Conservation (phyloP, 176 grass and related monocot species). For the Oryza meridionalis region DNA sequence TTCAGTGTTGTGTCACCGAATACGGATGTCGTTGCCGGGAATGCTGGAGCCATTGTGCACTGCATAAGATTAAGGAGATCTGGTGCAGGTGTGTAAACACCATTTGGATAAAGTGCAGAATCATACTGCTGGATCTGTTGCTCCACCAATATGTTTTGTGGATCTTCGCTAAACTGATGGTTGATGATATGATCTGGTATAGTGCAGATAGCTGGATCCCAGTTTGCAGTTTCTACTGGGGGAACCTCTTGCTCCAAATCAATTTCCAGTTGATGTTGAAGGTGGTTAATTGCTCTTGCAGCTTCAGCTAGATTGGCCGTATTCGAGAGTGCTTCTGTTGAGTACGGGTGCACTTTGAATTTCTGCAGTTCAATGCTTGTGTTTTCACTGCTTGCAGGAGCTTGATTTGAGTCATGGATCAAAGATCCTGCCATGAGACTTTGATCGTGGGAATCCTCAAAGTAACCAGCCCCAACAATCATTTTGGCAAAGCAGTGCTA, state of each 20-base stretch:
- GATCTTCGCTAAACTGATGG: slow-evolving; percentile 48
- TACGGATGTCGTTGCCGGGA: slow-evolving; percentile 37
- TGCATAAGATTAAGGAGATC: slow-evolving; percentile 77
- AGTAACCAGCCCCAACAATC: slow-evolving; percentile 62
- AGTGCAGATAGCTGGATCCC: slow-evolving; percentile 55
- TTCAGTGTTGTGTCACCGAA: slow-evolving; percentile 34
- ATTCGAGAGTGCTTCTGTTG: slow-evolving; percentile 55
- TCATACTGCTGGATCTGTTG: slow-evolving; percentile 52
- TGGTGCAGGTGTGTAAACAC: slow-evolving; percentile 50
- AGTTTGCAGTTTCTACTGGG: slow-evolving; percentile 46
- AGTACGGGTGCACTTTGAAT: slow-evolving; percentile 48
- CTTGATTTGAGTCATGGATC: slow-evolving; percentile 50
- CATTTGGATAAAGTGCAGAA: slow-evolving; percentile 41
- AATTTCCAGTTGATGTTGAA: slow-evolving; percentile 53
- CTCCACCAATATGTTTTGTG: slow-evolving; percentile 47
- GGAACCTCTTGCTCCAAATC: slow-evolving; percentile 54
- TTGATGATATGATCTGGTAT: slow-evolving; percentile 51
- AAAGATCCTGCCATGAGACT: slow-evolving; percentile 61
- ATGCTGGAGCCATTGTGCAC: slow-evolving; percentile 36
- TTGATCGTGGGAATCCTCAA: slow-evolving; percentile 48
- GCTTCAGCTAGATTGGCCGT: slow-evolving; percentile 37
- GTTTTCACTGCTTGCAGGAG: slow-evolving; percentile 24
- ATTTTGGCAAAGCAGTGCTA: slow-evolving; percentile 43
- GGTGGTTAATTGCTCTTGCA: slow-evolving; percentile 47
- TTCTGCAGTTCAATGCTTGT: slow-evolving; percentile 39